Base-by-base conservation (phyloP, 192 early-diverging fungal genomes). In the Piromyces finnis region DNA sequence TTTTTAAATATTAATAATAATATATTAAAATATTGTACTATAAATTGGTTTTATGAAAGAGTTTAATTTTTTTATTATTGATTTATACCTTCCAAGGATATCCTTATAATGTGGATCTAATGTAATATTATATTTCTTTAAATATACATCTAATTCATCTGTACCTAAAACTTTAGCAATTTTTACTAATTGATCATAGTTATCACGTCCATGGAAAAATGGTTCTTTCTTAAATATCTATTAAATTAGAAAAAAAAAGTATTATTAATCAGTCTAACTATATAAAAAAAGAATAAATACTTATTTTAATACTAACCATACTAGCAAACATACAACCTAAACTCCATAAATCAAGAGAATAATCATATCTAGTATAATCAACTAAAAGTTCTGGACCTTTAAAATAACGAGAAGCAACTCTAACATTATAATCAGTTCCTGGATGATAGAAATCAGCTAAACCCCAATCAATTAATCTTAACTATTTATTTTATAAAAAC, bases 381-480 rank as follows among this genome's bases (percentile, higher is more conserved):
- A 99, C 97, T 79, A 99, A 88, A 79, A 99, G 89, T 84, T 99
- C 98, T 28, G 98, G 98, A 1, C 96, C 96, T 85, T 99, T 99
- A 86, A 98, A 99, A 87, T 98, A 99, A 82, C 98, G 88, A 78
- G 96, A 98, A 29, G 98, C 98, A 12, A 99, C 98, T 59, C 98
- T 91, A 35, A 99, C 98, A 83, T 98, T 99, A 88, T 98, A 98
- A 80, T 95, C 94, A 51, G 92, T 95, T 51, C 94, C 95, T 26
- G 97, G 96, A 79, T 98, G 95, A 86, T 99, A 99, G 82, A 99
- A 99, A 86, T 99, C 98, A 51, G 98, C 97, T 81, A 99, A 86
- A 29, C 98, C 98, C 96, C 98, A 99, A 88, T 99, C 98, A 83
- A 98, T 97, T 84, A 98, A 88, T 41, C 96, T 90, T 79, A 98